Conservation (phyloP, 1,284 basidiomycete genomes). For the Leucoagaricus sp. region DNA sequence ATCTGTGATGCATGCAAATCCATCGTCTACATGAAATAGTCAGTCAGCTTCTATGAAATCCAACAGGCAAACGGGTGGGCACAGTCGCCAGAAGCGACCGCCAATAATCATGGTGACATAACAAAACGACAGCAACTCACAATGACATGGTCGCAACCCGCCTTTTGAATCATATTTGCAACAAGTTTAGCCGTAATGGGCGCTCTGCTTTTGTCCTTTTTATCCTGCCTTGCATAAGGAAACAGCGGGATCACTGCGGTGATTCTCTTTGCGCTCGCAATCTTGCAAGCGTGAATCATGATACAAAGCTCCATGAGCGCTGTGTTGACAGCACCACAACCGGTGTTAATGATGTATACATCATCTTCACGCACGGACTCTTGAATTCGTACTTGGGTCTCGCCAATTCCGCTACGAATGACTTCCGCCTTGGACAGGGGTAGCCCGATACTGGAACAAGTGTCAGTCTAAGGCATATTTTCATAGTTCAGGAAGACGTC, state of each 20-base stretch:
- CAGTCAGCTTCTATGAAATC: neutral
- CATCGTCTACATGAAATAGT: slow-evolving; percentile 76
- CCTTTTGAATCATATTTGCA: slow-evolving; percentile 98
- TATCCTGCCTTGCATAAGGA: slow-evolving; percentile 96
- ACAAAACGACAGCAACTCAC: slow-evolving; percentile 51
- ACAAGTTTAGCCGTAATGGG: slow-evolving; percentile 99
- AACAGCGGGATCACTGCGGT: slow-evolving; percentile 96
- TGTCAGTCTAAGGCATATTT: slow-evolving; percentile 16
- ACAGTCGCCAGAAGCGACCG: neutral
- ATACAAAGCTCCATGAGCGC: slow-evolving; percentile 96
- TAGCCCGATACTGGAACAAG: slow-evolving; percentile 70
- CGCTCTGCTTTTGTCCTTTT: slow-evolving; percentile 99
- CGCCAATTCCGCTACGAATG: slow-evolving; percentile 88
- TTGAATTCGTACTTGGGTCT: slow-evolving; percentile 88
- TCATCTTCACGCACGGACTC: slow-evolving; percentile 98
- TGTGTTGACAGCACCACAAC: slow-evolving; percentile 85
- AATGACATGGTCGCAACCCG: slow-evolving; percentile 98
- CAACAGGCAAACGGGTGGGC: neutral
- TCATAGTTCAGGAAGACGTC: neutral
- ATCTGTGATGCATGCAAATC: slow-evolving; percentile 98
- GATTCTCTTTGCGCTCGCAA: slow-evolving; percentile 93
- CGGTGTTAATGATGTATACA: slow-evolving; percentile 99
- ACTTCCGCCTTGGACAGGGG: slow-evolving; percentile 85
- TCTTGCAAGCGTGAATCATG: slow-evolving; percentile 99
- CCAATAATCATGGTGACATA: slow-evolving; percentile 8